A percentile compares a stretch with the other conserved stretches of the same genome.
Conservation (phyloP, 192 early-diverging fungal genomes). For the Entrophospora sp. region DNA sequence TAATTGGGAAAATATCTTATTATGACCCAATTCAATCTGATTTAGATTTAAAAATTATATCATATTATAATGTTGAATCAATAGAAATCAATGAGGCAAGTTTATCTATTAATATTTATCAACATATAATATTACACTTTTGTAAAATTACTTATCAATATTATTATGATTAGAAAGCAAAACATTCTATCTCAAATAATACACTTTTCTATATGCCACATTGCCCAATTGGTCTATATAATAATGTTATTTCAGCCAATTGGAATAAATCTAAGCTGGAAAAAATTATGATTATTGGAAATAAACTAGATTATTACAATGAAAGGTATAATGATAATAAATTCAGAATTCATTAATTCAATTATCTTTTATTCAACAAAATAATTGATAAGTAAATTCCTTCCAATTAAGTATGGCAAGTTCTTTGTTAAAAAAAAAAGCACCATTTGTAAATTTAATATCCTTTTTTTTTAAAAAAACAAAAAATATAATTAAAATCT, state of each 20-base stretch:
- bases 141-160: background rate
- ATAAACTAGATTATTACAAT: constrained; percentile 33
- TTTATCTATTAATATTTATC: no score
- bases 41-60: background rate
- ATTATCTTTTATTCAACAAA: background rate
- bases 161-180: constrained; percentile 20
- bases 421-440: background rate
- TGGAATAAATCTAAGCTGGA: constrained; percentile 25
- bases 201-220: constrained; percentile 38
- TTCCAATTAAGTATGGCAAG: background rate
- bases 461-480: constrained; percentile 14
- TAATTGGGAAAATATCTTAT: background rate
- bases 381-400: background rate
- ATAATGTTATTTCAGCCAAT: constrained; percentile 27
- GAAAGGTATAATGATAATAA: constrained; percentile 27
- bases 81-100: constrained; percentile 8
- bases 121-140: background rate
- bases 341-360: background rate
- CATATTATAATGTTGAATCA: background rate
- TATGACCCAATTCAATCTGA: background rate
- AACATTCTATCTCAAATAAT: background rate
- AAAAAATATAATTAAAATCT: background rate
- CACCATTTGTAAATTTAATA: constrained; percentile 11
- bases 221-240: constrained; percentile 35
- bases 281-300: constrained; percentile 28